Evolutionary conservation across 78 protist species (phyloP), one percentile per base, ranked within the genome.

Genomic region (Planoprotostelium fungivorum): DNA sequence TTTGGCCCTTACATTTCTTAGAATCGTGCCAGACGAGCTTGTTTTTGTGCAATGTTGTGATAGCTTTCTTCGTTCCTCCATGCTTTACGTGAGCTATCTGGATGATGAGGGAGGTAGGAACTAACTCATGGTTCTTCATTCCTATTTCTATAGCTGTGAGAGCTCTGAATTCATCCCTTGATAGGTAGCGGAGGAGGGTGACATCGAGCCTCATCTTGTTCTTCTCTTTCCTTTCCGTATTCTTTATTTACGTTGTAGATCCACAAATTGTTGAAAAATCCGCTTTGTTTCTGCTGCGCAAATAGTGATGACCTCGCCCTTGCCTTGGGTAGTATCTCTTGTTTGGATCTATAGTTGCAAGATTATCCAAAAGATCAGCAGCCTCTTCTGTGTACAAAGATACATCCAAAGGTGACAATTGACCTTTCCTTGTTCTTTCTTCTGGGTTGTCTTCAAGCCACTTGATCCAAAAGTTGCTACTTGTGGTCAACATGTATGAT

Each of bases 81-180:
- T 63, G 91, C 35, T 84, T 89, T 5, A 98, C 92, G 37, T 91
- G 95, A 0, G 99, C 96, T 34, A 99, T 91, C 10, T 36, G n/a
- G 29, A 94, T 93, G 63, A 99, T 89, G 34, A 99, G 94, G 28
- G 51, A 29, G 0, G 84, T 29, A 0, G 99, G 99, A 0, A 98
- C 99, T 0, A 95, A n/a, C 89, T 98, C 98, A 90, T 98, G 99
- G 87, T 98, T 98, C 63, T 89, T 88, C 97, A 90, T 95, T 73
- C 98, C 99, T 96, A 96, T 87, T 89, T 98, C 99, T 23, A 92
- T 93, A 0, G 99, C 98, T 0, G 97, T 94, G 28, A 99, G 95
- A 35, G 96, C 97, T 73, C 99, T 92, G 37, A 95, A 94, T 84
- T 98, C 98, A 29, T 98, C 99, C 28, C 36, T 63, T 1, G 90